Percentiles rank a stretch among this genome's conserved stretches.
These are phyloP conservation scores for Camellia sinensis DNA, from an alignment of 148 eudicot species.

Conservation along the genomic window DNA sequence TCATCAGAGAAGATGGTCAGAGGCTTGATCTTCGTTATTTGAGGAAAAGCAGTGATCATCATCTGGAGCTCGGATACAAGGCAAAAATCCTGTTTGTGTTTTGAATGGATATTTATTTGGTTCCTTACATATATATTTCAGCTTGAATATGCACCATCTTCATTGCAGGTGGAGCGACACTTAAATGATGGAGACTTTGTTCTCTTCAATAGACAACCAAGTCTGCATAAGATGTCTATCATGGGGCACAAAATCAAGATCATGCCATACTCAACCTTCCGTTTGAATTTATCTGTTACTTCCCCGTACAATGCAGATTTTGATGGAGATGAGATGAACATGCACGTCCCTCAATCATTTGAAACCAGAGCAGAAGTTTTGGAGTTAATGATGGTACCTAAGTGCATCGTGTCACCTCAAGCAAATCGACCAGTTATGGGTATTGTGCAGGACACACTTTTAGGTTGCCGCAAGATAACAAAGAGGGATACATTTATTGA, in stretches of 20 bases:
- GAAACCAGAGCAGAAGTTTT: conserved; percentile 98
- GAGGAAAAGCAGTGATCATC: conserved; percentile 97
- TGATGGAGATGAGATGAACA: conserved; percentile 99
- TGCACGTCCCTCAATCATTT: conserved; percentile 99
- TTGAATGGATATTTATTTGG: background rate
- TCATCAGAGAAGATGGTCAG: conserved; percentile 97
- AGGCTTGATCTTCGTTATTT: conserved; percentile 98
- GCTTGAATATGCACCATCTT: conserved; percentile 12
- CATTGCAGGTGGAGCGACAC: conserved; percentile 87
- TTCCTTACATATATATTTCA: background rate
- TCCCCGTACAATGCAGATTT: conserved; percentile 99
- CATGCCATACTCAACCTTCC: conserved; percentile 98
- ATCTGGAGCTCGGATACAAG: conserved; percentile 97
- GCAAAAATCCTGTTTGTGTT: conserved; percentile 22
- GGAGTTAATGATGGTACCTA: conserved; percentile 99
- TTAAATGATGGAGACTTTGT: conserved; percentile 96
- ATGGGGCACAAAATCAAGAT: conserved; percentile 98
- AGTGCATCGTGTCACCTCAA: conserved; percentile 97
- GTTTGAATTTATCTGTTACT: conserved; percentile 88
- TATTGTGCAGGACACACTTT: conserved; percentile 94
- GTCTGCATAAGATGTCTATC: conserved; percentile 98
- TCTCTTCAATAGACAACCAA: conserved; percentile 95
- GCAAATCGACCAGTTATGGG: conserved; percentile 98
- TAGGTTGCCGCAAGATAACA: conserved; percentile 96
- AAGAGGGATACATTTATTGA: conserved; percentile 97